Evolutionary conservation across 129 eudicot species (phyloP).

Genomic region (Sambucus nigra): DNA sequence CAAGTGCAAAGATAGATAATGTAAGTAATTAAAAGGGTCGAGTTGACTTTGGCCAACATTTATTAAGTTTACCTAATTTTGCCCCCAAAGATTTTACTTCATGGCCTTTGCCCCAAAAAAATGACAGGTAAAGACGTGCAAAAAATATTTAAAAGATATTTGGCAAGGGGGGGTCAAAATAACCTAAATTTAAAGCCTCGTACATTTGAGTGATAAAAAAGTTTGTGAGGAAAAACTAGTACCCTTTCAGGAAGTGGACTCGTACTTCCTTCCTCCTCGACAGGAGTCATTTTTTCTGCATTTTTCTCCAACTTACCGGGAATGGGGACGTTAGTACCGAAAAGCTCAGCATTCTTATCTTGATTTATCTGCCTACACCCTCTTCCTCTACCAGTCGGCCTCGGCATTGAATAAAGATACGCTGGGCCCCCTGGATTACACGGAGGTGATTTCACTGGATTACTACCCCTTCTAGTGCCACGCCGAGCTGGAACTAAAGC

Average conservation of each 20-base stretch:
- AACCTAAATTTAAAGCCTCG: no score
- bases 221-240: slow-evolving; percentile 3
- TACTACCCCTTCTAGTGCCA: slow-evolving; percentile 37
- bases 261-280: slow-evolving; percentile 47
- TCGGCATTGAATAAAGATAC: slow-evolving; percentile 33
- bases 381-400: slow-evolving; percentile 51
- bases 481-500: slow-evolving; percentile 37
- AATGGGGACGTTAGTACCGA: slow-evolving; percentile 16
- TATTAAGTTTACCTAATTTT: no score
- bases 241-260: slow-evolving; percentile 52
- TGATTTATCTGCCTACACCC: slow-evolving; percentile 26
- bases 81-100: no score
- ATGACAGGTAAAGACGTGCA: no score
- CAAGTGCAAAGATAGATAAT: no score
- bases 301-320: slow-evolving; percentile 28
- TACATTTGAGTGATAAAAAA: no score
- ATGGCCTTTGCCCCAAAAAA: no score
- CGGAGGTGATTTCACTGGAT: slow-evolving; percentile 15
- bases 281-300: slow-evolving; percentile 33
- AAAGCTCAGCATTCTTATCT: slow-evolving; percentile 28
- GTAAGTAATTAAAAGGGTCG: no score
- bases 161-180: no score
- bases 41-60: no score
- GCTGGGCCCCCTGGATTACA: slow-evolving; percentile 22
- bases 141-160: no score